Conservation (phyloP, 139 green algal genomes). For the Tetraselmis chui region DNA sequence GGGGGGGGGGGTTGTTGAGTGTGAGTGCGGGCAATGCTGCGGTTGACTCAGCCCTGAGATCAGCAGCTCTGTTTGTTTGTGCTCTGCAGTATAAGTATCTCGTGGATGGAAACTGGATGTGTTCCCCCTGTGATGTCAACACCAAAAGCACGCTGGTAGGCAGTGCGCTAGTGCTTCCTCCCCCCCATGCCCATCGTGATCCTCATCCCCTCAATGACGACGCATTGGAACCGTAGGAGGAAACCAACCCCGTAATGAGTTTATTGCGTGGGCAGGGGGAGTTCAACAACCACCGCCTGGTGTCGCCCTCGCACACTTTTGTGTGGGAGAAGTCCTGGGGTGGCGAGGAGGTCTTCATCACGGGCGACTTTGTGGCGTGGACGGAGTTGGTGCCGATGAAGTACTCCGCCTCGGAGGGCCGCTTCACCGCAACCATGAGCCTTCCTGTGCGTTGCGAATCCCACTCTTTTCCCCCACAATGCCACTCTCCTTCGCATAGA, state of each 20-base stretch:
- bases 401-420: not conserved
- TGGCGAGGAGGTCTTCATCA: slow-evolving; percentile 32
- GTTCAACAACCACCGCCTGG: slow-evolving; percentile 51
- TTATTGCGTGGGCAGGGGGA: slow-evolving; percentile 23
- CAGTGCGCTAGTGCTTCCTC: not conserved
- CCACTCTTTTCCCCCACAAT: not conserved
- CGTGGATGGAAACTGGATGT: slow-evolving; percentile 47
- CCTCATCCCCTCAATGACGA: too few species aligned
- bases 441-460: not conserved
- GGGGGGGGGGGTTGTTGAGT: too few species aligned
- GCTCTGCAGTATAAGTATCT: slow-evolving; percentile 52
- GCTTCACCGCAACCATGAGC: not conserved
- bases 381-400: not conserved
- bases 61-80: too few species aligned
- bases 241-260: too few species aligned
- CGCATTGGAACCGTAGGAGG: too few species aligned
- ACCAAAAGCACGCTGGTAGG: slow-evolving; percentile 16
- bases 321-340: slow-evolving; percentile 25
- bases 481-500: not conserved
- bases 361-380: slow-evolving; percentile 41
- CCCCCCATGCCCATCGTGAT: too few species aligned
- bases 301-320: slow-evolving; percentile 30
- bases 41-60: too few species aligned
- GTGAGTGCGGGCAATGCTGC: too few species aligned
- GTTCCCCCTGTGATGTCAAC: slow-evolving; percentile 33